Percentiles rank a stretch among this genome's conserved stretches.
Conservation (phyloP, 768 basidiomycete species). For the Suillus fuscotomentosus region DNA sequence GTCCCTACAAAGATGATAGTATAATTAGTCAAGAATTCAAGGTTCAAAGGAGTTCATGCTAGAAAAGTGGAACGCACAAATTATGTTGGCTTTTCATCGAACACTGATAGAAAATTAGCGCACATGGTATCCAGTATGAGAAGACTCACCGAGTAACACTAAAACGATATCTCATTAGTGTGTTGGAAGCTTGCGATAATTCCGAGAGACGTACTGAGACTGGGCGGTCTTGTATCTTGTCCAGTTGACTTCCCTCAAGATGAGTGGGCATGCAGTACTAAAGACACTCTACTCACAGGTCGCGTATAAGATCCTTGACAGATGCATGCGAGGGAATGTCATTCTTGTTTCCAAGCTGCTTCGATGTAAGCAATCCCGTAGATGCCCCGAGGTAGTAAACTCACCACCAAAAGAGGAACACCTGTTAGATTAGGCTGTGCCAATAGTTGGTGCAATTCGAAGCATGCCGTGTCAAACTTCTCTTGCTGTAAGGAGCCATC, state of each 20-base stretch:
- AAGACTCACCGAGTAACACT: constrained; percentile 77
- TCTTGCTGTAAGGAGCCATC: constrained; percentile 50
- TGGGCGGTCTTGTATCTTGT: constrained; percentile 75
- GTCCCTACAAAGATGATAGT: constrained; percentile 46
- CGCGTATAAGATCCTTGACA: constrained; percentile 81
- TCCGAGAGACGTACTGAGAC: constrained; percentile 67
- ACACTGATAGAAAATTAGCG: constrained; percentile 50
- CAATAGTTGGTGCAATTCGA: constrained; percentile 81
- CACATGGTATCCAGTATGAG: constrained; percentile 2
- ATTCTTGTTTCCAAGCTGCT: constrained; percentile 89
- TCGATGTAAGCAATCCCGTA: background rate
- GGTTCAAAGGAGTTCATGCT: background rate
- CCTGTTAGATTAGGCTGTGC: constrained; percentile 61
- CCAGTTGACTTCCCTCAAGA: constrained; percentile 53
- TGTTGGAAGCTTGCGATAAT: constrained; percentile 3
- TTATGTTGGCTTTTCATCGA: constrained; percentile 98
- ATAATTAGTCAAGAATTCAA: background rate
- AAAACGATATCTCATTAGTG: constrained; percentile 1
- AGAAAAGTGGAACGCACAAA: constrained; percentile 47
- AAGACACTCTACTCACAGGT: constrained; percentile 50
- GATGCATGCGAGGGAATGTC: constrained; percentile 74
- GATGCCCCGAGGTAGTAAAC: constrained; percentile 24
- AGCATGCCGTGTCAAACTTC: constrained; percentile 79
- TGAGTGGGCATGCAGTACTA: background rate
- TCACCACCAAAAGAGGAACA: constrained; percentile 80